phyloP scores from a whole-genome alignment of 2,329 filamentous ascomycete genomes.

The Scedosporium boydii region DNA sequence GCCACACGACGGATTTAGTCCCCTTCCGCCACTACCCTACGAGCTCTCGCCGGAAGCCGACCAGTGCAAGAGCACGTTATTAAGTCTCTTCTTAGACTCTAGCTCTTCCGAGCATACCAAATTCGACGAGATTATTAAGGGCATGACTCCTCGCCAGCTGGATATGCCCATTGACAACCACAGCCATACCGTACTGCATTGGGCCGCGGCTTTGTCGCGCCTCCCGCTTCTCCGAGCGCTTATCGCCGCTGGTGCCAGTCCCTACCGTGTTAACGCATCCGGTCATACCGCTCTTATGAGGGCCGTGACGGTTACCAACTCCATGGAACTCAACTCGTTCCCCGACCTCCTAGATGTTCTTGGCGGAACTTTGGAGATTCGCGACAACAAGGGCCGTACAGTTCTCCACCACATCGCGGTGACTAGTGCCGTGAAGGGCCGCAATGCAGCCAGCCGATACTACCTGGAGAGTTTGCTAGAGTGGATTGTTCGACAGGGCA shows the following conservation, averaged over 20 bases:
- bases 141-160: slow-evolving; percentile 68
- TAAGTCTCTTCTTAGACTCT: slow-evolving; percentile 74
- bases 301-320: slow-evolving; percentile 88
- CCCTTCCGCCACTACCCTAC: slow-evolving; percentile 55
- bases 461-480: slow-evolving; percentile 92
- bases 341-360: slow-evolving; percentile 83
- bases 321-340: slow-evolving; percentile 83
- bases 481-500: slow-evolving; percentile 83
- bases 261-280: slow-evolving; percentile 76
- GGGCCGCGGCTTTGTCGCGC: slow-evolving; percentile 87
- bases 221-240: slow-evolving; percentile 73
- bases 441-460: slow-evolving; percentile 84
- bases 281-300: slow-evolving; percentile 92
- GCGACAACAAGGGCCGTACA: slow-evolving; percentile 81
- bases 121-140: slow-evolving; percentile 62
- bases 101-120: slow-evolving; percentile 59
- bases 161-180: slow-evolving; percentile 89
- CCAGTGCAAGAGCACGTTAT: slow-evolving; percentile 70
- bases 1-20: slow-evolving; percentile 43
- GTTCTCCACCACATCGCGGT: slow-evolving; percentile 95
- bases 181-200: slow-evolving; percentile 84
- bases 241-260: slow-evolving; percentile 75
- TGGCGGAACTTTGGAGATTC: slow-evolving; percentile 79
- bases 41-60: slow-evolving; percentile 58
- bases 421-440: slow-evolving; percentile 88